phyloP scores from a whole-genome alignment of 768 basidiomycete genomes.

The Podaxis carcinomalis region DNA sequence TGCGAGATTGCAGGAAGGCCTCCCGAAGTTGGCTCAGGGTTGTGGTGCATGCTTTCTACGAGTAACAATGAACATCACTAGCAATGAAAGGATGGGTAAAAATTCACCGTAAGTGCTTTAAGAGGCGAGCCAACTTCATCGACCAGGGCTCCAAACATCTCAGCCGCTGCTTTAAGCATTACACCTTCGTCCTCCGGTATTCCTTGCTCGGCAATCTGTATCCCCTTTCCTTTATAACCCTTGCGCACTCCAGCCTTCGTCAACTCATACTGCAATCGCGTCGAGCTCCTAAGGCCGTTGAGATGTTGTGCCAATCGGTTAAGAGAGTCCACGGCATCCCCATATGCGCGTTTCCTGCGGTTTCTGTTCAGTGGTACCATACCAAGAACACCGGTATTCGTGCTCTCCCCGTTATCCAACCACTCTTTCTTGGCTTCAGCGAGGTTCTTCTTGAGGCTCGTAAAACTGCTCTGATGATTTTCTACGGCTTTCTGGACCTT shows the following conservation, averaged over 20 bases:
- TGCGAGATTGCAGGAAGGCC: conserved; percentile 51
- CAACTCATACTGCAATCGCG: conserved; percentile 78
- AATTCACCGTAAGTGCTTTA: conserved; percentile 64
- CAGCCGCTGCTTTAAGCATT: conserved; percentile 59
- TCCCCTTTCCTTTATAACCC: conserved; percentile 17
- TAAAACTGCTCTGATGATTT: conserved; percentile 86
- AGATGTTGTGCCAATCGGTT: conserved; percentile 92
- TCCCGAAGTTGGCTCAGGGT: conserved; percentile 63
- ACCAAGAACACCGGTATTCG: conserved; percentile 14
- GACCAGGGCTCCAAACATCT: conserved; percentile 73
- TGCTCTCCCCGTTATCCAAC: conserved; percentile 26
- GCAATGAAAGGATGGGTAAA: background rate
- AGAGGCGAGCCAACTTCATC: conserved; percentile 79
- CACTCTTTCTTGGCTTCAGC: conserved; percentile 88
- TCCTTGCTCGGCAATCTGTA: conserved; percentile 5
- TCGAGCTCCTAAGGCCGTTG: conserved; percentile 83
- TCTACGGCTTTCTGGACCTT: conserved; percentile 78
- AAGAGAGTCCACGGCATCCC: conserved; percentile 82
- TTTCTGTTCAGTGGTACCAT: conserved; percentile 13
- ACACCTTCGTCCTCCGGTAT: conserved; percentile 28
- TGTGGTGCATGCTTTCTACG: conserved; percentile 54
- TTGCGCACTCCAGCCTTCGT: conserved; percentile 47
- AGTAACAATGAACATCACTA: background rate
- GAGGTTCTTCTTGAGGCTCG: conserved; percentile 80
- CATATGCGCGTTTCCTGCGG: conserved; percentile 58